Evolutionary conservation across 169 alveolate species (phyloP), one percentile per base, ranked within the genome.

Genomic region (Plasmodium coatneyi): DNA sequence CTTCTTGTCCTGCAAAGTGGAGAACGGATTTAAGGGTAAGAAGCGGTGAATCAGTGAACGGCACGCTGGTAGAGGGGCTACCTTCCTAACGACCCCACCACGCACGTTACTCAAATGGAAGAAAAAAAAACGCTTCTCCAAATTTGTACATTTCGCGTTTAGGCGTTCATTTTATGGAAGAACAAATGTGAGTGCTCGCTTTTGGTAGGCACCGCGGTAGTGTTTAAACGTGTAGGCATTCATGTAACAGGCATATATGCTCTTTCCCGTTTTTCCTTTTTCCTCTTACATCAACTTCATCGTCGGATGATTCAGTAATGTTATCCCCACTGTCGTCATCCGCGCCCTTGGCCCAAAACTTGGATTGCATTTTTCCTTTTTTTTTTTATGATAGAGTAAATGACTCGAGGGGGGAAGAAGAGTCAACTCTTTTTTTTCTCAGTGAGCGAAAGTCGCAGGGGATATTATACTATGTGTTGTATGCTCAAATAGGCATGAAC

Each of bases 341-440:
- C n/a, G 71, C 87, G 30, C 96, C 98, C 66, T 96, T 97, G 39
- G 97, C 98, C 98, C 98, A 97, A 94, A 97, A 97, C 94, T 96
- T 97, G 12, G 98, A 96, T 83, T 96, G 98, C 98, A 97, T 46
- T 46, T 46, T 46, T 95, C 72, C 76, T 72, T 28, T 34, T 41
- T 32, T 56, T 28, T 7, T 43, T 80, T 46, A 66, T 19, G 36
- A 49, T 49, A 49, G 25, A 25, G 76, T 7, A 66, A 66, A 66
- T 66, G 36, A 5, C 36, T 66, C 76, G 2, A 0, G n/a, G 76
- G 76, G 36, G 36, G 34, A 7, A 14, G n/a, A n/a, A n/a, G n/a
- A n/a, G 32, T 60, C 12, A 22, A n/a, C 74, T 60, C 32, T 3
- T 32, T 22, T 60, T 60, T 60, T 60, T 60, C 34, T 6, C 74